Percentiles rank a stretch among this genome's conserved stretches.
These are phyloP conservation scores for Fabrea salina DNA, from an alignment of 169 alveolate species.

Conservation along the genomic window DNA sequence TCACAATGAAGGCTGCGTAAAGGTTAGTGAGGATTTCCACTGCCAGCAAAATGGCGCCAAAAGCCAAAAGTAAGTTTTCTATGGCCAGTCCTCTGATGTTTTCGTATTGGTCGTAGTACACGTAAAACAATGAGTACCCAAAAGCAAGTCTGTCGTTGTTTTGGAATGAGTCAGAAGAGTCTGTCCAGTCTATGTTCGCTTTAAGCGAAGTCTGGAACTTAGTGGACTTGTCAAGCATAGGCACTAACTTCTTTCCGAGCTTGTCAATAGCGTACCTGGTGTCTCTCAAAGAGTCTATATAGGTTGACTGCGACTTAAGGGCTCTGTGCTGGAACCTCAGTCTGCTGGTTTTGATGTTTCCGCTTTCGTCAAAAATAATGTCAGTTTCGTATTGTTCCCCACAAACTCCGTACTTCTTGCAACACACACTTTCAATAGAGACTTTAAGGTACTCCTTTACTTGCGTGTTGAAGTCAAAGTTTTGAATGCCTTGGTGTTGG, in stretches of 20 bases:
- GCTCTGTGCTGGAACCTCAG: constrained; percentile 71
- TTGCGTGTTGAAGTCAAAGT: constrained; percentile 56
- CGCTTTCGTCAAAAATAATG: constrained; percentile 61
- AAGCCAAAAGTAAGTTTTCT: constrained; percentile 59
- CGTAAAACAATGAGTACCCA: constrained; percentile 72
- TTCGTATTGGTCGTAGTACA: constrained; percentile 76
- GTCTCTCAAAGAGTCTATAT: constrained; percentile 50
- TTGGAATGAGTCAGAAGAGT: constrained; percentile 22
- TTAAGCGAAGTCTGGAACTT: constrained; percentile 21
- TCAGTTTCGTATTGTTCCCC: constrained; percentile 74
- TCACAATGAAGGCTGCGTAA: constrained; percentile 61
- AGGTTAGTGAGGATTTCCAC: constrained; percentile 57
- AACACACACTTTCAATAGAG: constrained; percentile 62
- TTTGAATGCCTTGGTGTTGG: constrained; percentile 47
- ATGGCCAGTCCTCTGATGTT: constrained; percentile 71
- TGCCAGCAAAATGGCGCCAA: constrained; percentile 71
- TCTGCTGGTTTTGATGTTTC: constrained; percentile 64
- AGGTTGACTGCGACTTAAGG: constrained; percentile 37
- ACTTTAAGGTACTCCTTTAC: constrained; percentile 61
- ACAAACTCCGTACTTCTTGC: constrained; percentile 74
- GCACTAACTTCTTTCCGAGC: neutral
- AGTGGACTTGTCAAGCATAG: constrained; percentile 19
- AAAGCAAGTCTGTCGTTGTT: constrained; percentile 44
- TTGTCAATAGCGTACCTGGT: constrained; percentile 54
- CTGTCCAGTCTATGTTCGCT: neutral